Conservation (phyloP, 345 rosid species). For the Xanthoceras sorbifolium region DNA sequence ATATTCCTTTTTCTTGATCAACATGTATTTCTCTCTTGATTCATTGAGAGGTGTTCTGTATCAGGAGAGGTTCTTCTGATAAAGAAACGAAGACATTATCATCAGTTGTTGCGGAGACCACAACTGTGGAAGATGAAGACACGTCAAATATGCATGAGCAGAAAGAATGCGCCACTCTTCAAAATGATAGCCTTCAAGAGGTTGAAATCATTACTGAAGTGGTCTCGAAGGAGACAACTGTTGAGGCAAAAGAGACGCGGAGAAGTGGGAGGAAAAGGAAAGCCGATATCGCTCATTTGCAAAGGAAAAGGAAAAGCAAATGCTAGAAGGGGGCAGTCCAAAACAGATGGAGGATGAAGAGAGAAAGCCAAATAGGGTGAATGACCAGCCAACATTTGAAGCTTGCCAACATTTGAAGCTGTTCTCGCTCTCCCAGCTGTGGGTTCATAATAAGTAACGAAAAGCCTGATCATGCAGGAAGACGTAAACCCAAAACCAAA, state of each 20-base stretch:
- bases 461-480: background rate
- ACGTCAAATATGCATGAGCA: too few relatives aligned
- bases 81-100: slow-evolving; percentile 17
- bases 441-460: background rate
- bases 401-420: background rate
- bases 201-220: too few relatives aligned
- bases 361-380: background rate
- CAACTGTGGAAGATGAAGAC: slow-evolving; percentile 5
- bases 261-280: too few relatives aligned
- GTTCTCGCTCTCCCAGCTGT: background rate
- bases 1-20: background rate
- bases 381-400: too few relatives aligned
- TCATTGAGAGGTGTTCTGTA: slow-evolving; percentile 12
- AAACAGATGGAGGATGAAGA: background rate
- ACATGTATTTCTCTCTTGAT: background rate
- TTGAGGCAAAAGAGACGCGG: too few relatives aligned
- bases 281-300: too few relatives aligned
- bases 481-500: background rate
- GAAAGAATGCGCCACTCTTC: too few relatives aligned
- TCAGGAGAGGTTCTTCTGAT: slow-evolving; percentile 22
- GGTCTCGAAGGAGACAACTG: too few relatives aligned
- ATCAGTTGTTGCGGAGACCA: background rate
- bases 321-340: background rate
- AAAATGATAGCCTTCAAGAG: too few relatives aligned
- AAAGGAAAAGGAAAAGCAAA: too few relatives aligned